Percentiles rank a stretch among this genome's conserved stretches.
These are phyloP conservation scores for Phytophthora melonis DNA, from an alignment of 352 stramenopile genomes.

Conservation along the genomic window DNA sequence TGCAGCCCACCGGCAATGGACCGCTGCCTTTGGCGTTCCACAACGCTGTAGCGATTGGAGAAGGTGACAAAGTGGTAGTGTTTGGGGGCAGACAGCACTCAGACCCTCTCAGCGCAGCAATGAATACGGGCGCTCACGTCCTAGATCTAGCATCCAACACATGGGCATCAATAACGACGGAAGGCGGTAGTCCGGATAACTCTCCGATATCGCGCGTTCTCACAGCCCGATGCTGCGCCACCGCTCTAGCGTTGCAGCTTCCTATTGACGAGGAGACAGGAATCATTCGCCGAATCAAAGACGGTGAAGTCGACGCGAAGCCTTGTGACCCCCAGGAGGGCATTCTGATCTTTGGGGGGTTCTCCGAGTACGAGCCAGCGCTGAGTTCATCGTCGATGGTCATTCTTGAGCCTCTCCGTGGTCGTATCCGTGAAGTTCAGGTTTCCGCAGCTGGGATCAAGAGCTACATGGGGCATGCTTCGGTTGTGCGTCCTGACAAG, in stretches of 20 bases:
- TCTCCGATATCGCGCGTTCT: constrained; percentile 10
- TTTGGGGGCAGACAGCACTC: constrained; percentile 49
- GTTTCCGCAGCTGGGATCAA: constrained; percentile 44
- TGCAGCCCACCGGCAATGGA: constrained; percentile 55
- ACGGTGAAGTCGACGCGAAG: constrained; percentile 28
- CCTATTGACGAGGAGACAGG: constrained; percentile 40
- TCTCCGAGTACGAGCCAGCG: constrained; percentile 41
- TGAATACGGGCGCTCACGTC: constrained; percentile 52
- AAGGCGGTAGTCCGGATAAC: constrained; percentile 9
- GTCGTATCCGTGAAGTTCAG: constrained; percentile 38
- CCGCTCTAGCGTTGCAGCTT: constrained; percentile 38
- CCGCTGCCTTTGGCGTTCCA: constrained; percentile 66
- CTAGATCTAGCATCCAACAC: constrained; percentile 60
- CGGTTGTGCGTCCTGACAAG: constrained; percentile 40
- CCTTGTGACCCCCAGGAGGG: constrained; percentile 26
- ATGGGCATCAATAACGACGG: constrained; percentile 48
- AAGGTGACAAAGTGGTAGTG: constrained; percentile 55
- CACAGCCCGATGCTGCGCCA: constrained; percentile 49
- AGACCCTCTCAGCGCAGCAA: constrained; percentile 8
- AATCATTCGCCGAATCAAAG: constrained; percentile 28
- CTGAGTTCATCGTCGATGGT: constrained; percentile 42
- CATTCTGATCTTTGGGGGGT: constrained; percentile 71
- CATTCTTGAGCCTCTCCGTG: constrained; percentile 50
- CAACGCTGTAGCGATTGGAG: constrained; percentile 45
- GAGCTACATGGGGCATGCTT: constrained; percentile 62